Conservation (phyloP, 306 rosid species). For the Inga laurina region DNA sequence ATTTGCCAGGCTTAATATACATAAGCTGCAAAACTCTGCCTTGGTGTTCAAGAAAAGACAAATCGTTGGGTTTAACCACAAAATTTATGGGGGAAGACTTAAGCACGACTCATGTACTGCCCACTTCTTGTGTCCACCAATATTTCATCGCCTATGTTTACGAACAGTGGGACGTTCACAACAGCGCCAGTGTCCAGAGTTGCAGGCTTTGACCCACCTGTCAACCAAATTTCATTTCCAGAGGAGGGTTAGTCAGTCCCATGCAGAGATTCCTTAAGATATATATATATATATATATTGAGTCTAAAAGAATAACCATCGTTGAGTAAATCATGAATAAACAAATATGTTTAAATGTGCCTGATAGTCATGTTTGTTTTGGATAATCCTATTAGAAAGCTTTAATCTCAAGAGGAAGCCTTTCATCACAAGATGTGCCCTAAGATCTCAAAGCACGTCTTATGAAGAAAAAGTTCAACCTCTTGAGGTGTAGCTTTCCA, state of each 20-base stretch:
- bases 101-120: conserved; percentile 85
- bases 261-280: neutral
- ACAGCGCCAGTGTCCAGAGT: conserved; percentile 88
- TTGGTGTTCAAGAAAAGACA: neutral
- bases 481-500: neutral
- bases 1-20: conserved; percentile 33
- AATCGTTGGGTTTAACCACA: conserved; percentile 6
- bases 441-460: neutral
- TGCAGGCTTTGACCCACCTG: conserved; percentile 96
- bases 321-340: neutral
- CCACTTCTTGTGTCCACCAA: conserved; percentile 89
- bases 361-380: neutral
- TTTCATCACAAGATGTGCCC: neutral
- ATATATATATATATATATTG: too few species aligned
- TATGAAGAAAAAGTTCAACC: neutral
- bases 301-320: neutral
- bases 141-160: conserved; percentile 76
- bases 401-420: neutral
- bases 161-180: conserved; percentile 83
- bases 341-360: neutral
- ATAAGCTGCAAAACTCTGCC: conserved; percentile 34
- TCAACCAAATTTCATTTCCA: conserved; percentile 29
- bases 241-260: neutral
- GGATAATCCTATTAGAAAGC: neutral
- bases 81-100: conserved; percentile 38